Evolutionary conservation across 805 yeast species (phyloP), one percentile per base, ranked within the genome.

Genomic region (Candida suzukii): DNA sequence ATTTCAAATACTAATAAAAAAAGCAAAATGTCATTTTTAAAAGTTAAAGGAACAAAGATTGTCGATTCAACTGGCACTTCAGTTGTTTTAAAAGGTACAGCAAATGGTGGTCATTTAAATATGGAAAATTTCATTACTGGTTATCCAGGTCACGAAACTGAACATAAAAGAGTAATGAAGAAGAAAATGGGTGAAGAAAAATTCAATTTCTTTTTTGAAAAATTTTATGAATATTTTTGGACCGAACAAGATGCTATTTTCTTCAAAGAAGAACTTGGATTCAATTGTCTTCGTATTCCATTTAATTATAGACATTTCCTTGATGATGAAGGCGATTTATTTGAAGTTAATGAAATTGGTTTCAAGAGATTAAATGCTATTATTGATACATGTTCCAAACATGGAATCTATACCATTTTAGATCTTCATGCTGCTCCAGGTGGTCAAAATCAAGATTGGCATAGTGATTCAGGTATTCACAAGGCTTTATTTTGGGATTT

Each of bases 81-180:
- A 11, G 63, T 73, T 6, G 66, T 73, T 17, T 63, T 73, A 41
- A 67, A 64, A 43, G 78, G 78, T 16, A 54, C 73, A 29, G 76
- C 74, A 39, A 62, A 60, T 25, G 77, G 77, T 36, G 76, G 76
- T 35, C 74, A 68, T 44, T 63, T 73, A 45, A 73, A 73, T 53
- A 73, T 73, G 77, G 78, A 73, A 54, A 73, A 73, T 54, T 73
- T 73, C 66, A 73, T 73, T 48, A 73, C 76, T 22, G 78, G 78
- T 4, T 73, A 67, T 46, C 75, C 77, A 11, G 78, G 78, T 3
- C 74, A 68, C 47, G 78, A 73, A 49, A 64, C 73, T 18, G 76
- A 73, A 48, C 75, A 71, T 48, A 71, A 71, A 50, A 46, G 57
- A 36, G 71, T 69, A 1, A 43, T 73, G 41, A 49, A 54, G 45